A percentile compares a stretch with the other conserved stretches of the same genome.
These are phyloP conservation scores for Penicillium glabrum DNA, from an alignment of 2,329 filamentous ascomycete genomes.

Conservation along the genomic window DNA sequence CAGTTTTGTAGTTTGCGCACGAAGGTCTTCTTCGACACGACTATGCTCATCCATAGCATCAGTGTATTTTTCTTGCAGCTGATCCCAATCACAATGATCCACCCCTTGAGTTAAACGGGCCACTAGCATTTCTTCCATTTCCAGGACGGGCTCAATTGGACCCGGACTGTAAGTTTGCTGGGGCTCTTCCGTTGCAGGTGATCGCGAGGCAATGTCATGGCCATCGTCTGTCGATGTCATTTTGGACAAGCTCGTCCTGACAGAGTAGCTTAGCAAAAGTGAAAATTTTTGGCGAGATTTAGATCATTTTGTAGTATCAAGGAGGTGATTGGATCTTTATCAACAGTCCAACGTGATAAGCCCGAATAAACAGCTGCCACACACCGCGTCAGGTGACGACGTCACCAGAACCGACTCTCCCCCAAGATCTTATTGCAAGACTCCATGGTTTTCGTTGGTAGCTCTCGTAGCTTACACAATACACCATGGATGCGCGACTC, in stretches of 20 bases:
- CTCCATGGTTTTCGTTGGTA: conserved; percentile 14
- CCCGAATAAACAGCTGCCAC: neutral
- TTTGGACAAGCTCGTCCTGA: neutral
- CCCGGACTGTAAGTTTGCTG: conserved; percentile 13
- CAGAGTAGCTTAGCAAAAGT: neutral
- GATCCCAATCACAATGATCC: conserved; percentile 69
- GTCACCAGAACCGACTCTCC: conserved; percentile 13
- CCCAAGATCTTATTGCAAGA: neutral
- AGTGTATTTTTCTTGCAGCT: conserved; percentile 70
- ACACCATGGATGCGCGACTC: conserved; percentile 25
- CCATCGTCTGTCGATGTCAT: neutral
- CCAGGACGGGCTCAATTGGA: conserved; percentile 3
- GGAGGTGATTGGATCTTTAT: neutral
- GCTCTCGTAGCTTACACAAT: conserved; percentile 19
- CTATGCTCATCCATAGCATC: conserved; percentile 64
- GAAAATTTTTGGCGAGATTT: neutral
- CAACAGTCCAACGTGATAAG: neutral
- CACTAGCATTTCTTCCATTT: conserved; percentile 16
- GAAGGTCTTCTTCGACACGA: conserved; percentile 62
- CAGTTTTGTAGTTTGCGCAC: conserved; percentile 67
- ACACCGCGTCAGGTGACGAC: conserved; percentile 23
- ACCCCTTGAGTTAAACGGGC: conserved; percentile 51
- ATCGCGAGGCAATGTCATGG: neutral
- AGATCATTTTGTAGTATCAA: neutral
- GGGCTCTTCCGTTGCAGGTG: neutral